Conservation (phyloP, 2,329 filamentous ascomycete genomes). For the Ophiostoma sp. region DNA sequence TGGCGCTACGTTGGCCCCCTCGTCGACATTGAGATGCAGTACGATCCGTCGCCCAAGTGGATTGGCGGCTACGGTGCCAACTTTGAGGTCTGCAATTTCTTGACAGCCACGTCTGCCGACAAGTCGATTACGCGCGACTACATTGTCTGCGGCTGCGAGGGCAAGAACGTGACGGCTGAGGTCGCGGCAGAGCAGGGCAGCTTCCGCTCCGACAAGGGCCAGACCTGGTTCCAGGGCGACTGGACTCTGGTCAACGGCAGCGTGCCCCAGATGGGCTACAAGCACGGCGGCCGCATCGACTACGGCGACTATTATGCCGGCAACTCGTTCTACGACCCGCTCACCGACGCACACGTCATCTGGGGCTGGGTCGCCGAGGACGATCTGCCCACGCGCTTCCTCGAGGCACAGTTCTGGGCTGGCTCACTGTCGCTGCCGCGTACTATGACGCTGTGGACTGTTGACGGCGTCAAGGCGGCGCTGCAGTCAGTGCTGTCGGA, state of each 20-base stretch:
- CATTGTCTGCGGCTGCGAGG: constrained; percentile 42
- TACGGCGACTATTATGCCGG: constrained; percentile 46
- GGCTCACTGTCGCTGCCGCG: constrained; percentile 44
- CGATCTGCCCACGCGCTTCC: constrained; percentile 38
- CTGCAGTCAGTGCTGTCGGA: constrained; percentile 34
- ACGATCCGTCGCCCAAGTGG: constrained; percentile 33
- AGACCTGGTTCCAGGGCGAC: constrained; percentile 15
- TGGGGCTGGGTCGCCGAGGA: constrained; percentile 50
- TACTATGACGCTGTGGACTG: constrained; percentile 38
- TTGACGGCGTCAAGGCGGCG: constrained; percentile 36
- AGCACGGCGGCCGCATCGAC: constrained; percentile 43
- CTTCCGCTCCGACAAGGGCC: constrained; percentile 15
- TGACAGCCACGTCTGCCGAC: constrained; percentile 35
- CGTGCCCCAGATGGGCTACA: constrained; percentile 32
- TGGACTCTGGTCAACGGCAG: constrained; percentile 17
- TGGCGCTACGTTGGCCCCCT: constrained; percentile 45
- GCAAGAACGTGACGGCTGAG: constrained; percentile 33
- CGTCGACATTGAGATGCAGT: constrained; percentile 31
- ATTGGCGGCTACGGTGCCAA: constrained; percentile 47
- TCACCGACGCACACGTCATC: constrained; percentile 37
- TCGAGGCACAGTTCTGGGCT: constrained; percentile 44
- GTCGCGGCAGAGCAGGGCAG: constrained; percentile 35
- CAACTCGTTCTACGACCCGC: constrained; percentile 44
- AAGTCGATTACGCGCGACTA: constrained; percentile 34
- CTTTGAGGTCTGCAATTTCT: constrained; percentile 47